Base-by-base conservation (phyloP, 2,329 filamentous ascomycete species). In the Diaporthe capsici region DNA sequence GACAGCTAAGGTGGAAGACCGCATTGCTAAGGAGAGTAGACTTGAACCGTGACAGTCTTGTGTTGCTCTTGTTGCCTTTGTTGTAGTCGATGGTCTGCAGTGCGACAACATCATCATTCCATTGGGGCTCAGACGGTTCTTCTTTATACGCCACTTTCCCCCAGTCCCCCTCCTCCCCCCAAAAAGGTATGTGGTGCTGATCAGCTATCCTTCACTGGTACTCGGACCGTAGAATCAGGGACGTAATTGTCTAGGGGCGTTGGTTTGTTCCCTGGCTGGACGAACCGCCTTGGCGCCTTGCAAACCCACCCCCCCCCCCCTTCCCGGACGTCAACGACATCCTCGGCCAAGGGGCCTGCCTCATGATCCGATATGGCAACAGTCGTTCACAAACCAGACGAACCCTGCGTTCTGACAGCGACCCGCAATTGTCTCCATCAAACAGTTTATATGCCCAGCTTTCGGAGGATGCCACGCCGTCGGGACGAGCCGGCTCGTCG, bases 401-500 rank as follows among this genome's bases (percentile, higher is more conserved):
- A n/a, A 34, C 10, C 28, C 61, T 67, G 42, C 20, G 28, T 51
- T 51, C 10, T 15, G 28, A 8, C 15, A 22, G 10, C 25, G 44
- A 67, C 61, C 28, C 25, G 28, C 28, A 49, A 51, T 49, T 51
- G 28, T 67, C 28, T 20, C 42, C 61, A 15, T 20, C 25, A 37
- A n/a, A 67, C 2, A 5, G 22, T n/a, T 25, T 25, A 42, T 61
- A 61, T 61, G 57, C 57, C 34, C 34, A 61, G 57, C 57, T 25
- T 42, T 65, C 61, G 61, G 61, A 65, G 61, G 42, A 5, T 65
- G 25, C 25, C 42, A 47, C 17, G 42, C 61, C 61, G 61, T 65
- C 61, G 61, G 61, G 61, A 65, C 61, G 61, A 65, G 61, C 61
- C 61, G 61, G 61, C n/a, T 65, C 39, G 42, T 65, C 42, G 25